Evolutionary conservation across 331 rosid genomes (phyloP).

Genomic region (Malus hybrid): DNA sequence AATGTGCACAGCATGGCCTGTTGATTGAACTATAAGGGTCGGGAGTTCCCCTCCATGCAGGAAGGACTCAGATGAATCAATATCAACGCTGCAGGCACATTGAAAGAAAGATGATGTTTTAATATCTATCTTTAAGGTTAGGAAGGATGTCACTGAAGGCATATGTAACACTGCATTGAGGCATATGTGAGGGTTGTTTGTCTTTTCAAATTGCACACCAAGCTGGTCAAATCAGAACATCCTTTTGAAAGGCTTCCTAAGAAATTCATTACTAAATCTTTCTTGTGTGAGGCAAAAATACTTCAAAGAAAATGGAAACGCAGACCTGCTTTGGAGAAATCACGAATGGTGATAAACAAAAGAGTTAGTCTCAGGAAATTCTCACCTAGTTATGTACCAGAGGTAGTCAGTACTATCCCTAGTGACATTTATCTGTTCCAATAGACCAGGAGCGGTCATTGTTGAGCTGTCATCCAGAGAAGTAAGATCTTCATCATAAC

Average conservation of each 20-base stretch:
- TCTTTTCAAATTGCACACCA: background rate
- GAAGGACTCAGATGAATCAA: conserved; percentile 78
- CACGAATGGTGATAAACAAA: background rate
- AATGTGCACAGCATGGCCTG: conserved; percentile 93
- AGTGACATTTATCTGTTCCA: conserved; percentile 90
- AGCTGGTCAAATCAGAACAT: background rate
- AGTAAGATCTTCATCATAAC: conserved; percentile 57
- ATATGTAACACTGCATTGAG: background rate
- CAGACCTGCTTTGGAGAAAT: background rate
- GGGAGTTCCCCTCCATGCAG: conserved; percentile 84
- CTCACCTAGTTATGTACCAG: conserved; percentile 94
- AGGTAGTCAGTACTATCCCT: conserved; percentile 85
- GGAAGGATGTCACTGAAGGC: background rate
- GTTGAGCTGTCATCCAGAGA: conserved; percentile 55
- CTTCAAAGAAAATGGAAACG: background rate
- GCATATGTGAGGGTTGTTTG: too few species aligned
- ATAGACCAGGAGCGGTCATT: conserved; percentile 68
- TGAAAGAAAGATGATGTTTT: background rate
- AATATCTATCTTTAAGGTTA: background rate
- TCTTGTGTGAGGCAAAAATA: background rate
- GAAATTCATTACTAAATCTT: background rate
- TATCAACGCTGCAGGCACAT: conserved; percentile 54
- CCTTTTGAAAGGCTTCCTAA: background rate
- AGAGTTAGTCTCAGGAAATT: conserved; percentile 10
- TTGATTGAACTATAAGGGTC: conserved; percentile 80